A percentile compares a stretch with the other conserved stretches of the same genome.
phyloP scores from a whole-genome alignment of 2,329 filamentous ascomycete genomes.

The Calonectria leucothoes region DNA sequence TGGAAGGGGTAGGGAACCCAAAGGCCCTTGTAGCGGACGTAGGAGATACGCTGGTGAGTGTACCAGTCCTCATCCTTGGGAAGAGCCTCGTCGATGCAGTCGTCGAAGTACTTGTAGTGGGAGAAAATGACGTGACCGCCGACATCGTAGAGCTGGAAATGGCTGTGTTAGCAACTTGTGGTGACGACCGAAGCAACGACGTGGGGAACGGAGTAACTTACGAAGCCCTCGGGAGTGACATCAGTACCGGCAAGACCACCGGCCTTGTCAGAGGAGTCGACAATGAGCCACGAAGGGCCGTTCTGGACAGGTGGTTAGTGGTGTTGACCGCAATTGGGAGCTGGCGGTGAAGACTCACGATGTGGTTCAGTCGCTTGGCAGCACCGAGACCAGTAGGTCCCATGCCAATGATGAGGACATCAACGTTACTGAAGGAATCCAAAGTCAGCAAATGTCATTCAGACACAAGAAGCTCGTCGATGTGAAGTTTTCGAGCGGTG shows the following conservation, averaged over 20 bases:
- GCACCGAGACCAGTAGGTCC: constrained; percentile 97
- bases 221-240: constrained; percentile 94
- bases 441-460: constrained; percentile 31
- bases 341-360: constrained; percentile 71
- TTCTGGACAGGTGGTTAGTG: constrained; percentile 66
- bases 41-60: constrained; percentile 97
- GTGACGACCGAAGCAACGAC: not conserved
- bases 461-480: not conserved
- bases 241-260: constrained; percentile 97
- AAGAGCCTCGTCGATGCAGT: constrained; percentile 96
- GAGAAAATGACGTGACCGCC: constrained; percentile 99
- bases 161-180: constrained; percentile 32
- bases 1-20: constrained; percentile 99
- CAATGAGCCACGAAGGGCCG: constrained; percentile 93
- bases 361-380: constrained; percentile 96
- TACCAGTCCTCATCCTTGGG: constrained; percentile 97
- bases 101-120: constrained; percentile 99
- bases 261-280: constrained; percentile 91
- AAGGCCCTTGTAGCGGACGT: constrained; percentile 94
- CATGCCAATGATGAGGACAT: constrained; percentile 97
- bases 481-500: not conserved
- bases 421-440: constrained; percentile 76
- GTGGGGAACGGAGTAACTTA: constrained; percentile 66
- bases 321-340: constrained; percentile 37
- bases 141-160: constrained; percentile 90